A percentile compares a stretch with the other conserved stretches of the same genome.
These are phyloP conservation scores for Penicillium brasilianum DNA, from an alignment of 2,329 filamentous ascomycete species.

Conservation along the genomic window DNA sequence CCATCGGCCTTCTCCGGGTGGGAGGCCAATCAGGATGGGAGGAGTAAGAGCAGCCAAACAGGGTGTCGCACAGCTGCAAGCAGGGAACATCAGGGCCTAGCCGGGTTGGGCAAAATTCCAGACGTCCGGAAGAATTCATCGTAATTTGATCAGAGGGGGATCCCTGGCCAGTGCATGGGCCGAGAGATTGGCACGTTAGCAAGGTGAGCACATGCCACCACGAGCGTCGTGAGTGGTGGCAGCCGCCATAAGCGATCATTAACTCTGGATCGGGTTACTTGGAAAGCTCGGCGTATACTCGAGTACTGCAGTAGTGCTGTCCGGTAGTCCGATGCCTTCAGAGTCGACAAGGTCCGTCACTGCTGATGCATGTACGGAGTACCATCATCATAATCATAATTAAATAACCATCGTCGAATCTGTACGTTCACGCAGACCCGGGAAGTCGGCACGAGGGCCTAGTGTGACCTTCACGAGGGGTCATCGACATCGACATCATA, in stretches of 20 bases:
- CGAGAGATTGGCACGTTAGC: not conserved
- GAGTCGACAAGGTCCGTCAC: too few species aligned
- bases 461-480: constrained; percentile 2
- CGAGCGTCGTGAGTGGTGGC: not conserved
- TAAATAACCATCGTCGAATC: not conserved
- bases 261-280: constrained; percentile 1
- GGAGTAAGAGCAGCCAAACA: not conserved
- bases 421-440: constrained; percentile 12
- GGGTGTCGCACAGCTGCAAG: not conserved
- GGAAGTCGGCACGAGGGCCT: constrained; percentile 27
- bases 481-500: constrained; percentile 22
- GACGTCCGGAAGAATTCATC: constrained; percentile 18
- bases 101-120: constrained; percentile 28
- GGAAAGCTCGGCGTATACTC: too few species aligned
- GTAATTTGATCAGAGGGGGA: not conserved
- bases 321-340: too few species aligned
- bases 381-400: not conserved
- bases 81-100: constrained; percentile 17
- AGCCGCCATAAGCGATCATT: constrained; percentile 14
- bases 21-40: not conserved
- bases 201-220: not conserved
- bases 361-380: not conserved
- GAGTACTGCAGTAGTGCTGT: too few species aligned
- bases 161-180: constrained; percentile 1
- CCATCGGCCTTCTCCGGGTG: not conserved